Evolutionary conservation across 192 early-diverging fungal genomes (phyloP).

Genomic region (Spizellomyces sp.): DNA sequence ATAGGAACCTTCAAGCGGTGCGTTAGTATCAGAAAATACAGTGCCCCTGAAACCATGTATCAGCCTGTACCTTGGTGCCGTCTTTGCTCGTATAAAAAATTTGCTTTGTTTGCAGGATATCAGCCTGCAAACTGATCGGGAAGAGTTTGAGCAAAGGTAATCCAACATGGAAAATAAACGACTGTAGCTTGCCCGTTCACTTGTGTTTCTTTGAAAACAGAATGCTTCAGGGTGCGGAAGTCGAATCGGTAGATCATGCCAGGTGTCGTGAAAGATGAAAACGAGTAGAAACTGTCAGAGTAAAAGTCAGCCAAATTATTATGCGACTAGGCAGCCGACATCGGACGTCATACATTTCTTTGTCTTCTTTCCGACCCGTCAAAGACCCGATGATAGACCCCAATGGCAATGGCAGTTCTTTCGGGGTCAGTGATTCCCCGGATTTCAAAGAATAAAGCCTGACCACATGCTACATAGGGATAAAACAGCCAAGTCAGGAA

Average conservation of each 20-base stretch:
- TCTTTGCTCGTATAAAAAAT: slow-evolving; percentile 69
- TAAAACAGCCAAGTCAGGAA: not conserved
- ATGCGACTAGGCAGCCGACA: not conserved
- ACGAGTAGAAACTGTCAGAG: slow-evolving; percentile 48
- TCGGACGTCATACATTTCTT: slow-evolving; percentile 36
- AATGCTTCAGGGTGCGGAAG: slow-evolving; percentile 44
- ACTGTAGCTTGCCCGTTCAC: slow-evolving; percentile 40
- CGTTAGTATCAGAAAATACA: not conserved
- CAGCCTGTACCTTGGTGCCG: slow-evolving; percentile 46
- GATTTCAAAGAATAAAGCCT: slow-evolving; percentile 48
- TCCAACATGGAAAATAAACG: not conserved
- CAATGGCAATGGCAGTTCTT: slow-evolving; percentile 50
- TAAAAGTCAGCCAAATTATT: not conserved
- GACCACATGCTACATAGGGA: slow-evolving; percentile 26
- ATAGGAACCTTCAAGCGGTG: slow-evolving; percentile 53
- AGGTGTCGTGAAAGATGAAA: slow-evolving; percentile 60
- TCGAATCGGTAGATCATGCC: slow-evolving; percentile 62
- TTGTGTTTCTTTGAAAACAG: slow-evolving; percentile 45
- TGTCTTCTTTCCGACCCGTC: slow-evolving; percentile 44
- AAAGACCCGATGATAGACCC: slow-evolving; percentile 48
- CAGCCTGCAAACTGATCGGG: slow-evolving; percentile 42
- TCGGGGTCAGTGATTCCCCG: slow-evolving; percentile 40
- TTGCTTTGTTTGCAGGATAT: slow-evolving; percentile 61
- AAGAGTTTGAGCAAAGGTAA: not conserved
- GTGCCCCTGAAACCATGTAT: not conserved